Conservation (phyloP, 1,139 yeast species). For the Kodamaea sp. region DNA sequence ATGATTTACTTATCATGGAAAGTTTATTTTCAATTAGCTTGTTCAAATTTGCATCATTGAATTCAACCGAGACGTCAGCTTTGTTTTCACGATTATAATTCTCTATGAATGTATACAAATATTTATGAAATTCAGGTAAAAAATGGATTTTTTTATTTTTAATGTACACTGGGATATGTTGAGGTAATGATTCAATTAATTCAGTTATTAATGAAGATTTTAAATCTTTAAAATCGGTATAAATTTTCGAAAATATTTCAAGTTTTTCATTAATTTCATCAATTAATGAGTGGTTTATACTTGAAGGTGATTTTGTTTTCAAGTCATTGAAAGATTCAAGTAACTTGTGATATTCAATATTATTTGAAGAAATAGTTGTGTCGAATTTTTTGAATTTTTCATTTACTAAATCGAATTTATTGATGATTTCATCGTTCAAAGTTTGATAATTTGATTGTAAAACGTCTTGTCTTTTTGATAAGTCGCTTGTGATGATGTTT, state of each 20-base stretch:
- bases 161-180: constrained; percentile 32
- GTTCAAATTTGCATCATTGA: constrained; percentile 11
- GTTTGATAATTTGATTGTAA: constrained; percentile 15
- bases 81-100: constrained; percentile 19
- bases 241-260: constrained; percentile 15
- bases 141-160: constrained; percentile 36
- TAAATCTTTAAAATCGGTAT: constrained; percentile 18
- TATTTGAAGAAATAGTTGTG: constrained; percentile 7
- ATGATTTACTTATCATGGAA: constrained; percentile 17
- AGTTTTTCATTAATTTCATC: constrained; percentile 20
- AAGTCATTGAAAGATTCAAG: constrained; percentile 9
- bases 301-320: constrained; percentile 1
- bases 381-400: constrained; percentile 17
- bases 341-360: constrained; percentile 11
- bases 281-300: constrained; percentile 16
- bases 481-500: constrained; percentile 11
- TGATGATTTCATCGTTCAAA: constrained; percentile 13
- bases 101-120: constrained; percentile 34
- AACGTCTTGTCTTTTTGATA: constrained; percentile 16
- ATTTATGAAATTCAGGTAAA: constrained; percentile 39
- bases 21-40: constrained; percentile 3
- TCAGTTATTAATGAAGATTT: constrained; percentile 22
- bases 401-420: constrained; percentile 18
- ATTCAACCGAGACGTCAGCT: constrained; percentile 9
- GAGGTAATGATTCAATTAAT: constrained; percentile 25